These are phyloP conservation scores for Farysia itapuensis DNA, from an alignment of 1,284 basidiomycete species.

Conservation along the genomic window DNA sequence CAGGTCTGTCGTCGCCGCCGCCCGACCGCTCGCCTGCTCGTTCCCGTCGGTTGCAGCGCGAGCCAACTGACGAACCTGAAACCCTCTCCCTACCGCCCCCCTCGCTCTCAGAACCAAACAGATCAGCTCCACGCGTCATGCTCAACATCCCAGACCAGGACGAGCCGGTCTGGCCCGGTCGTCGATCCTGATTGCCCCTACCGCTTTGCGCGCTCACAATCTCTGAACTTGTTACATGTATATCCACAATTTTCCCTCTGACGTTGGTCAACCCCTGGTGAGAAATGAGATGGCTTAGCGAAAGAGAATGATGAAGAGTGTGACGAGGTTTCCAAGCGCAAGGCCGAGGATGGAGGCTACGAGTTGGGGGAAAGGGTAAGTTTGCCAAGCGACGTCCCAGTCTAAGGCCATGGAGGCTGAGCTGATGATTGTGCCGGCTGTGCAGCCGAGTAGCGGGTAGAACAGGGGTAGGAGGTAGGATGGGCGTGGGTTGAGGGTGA, in stretches of 20 bases:
- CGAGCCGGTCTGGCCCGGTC: conserved; percentile 6
- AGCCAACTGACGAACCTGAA: not conserved
- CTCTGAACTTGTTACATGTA: no score
- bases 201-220: no score
- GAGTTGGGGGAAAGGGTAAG: conserved; percentile 24
- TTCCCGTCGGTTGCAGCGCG: not conserved
- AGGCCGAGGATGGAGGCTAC: conserved; percentile 8
- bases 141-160: conserved; percentile 10
- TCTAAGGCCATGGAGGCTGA: conserved; percentile 12
- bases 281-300: conserved; percentile 1
- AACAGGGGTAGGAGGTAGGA: conserved; percentile 14
- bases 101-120: not conserved
- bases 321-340: conserved; percentile 1
- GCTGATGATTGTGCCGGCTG: not conserved
- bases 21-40: not conserved
- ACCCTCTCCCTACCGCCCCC: not conserved
- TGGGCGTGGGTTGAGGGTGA: conserved; percentile 10
- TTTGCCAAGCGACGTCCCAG: conserved; percentile 15
- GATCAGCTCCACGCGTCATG: conserved; percentile 8
- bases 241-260: not conserved
- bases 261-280: not conserved
- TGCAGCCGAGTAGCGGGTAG: conserved; percentile 4
- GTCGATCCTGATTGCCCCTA: conserved; percentile 11
- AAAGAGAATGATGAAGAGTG: conserved; percentile 6
- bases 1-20: not conserved